Evolutionary conservation across 208 protist genomes (phyloP).

Genomic region (Trypanosoma cruzi): DNA sequence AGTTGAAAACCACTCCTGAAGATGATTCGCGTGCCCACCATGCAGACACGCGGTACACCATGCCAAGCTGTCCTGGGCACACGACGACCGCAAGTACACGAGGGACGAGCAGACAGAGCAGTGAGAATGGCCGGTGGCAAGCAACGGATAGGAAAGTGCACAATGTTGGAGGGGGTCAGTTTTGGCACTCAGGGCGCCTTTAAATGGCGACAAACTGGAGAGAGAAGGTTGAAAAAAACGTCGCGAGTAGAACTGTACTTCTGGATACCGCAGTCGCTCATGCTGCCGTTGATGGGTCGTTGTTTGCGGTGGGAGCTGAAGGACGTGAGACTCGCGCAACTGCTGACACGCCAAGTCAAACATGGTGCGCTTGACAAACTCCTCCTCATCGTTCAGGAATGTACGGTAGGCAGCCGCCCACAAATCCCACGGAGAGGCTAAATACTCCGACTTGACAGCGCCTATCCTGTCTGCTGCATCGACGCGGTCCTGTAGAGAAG

Average conservation of each 20-base stretch:
- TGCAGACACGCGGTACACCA: constrained; percentile 86
- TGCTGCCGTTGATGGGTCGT: not conserved
- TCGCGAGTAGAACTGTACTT: not conserved
- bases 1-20: constrained; percentile 76
- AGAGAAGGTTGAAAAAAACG: not conserved
- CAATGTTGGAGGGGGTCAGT: not conserved
- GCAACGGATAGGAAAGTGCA: not conserved
- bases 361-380: constrained; percentile 72
- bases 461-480: not conserved
- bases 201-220: not conserved
- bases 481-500: not conserved
- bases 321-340: constrained; percentile 15
- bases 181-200: not conserved
- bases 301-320: not conserved
- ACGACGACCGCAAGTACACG: constrained; percentile 21
- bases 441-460: not conserved
- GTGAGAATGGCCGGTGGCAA: constrained; percentile 7
- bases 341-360: constrained; percentile 80
- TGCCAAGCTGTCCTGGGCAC: constrained; percentile 40
- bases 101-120: constrained; percentile 57
- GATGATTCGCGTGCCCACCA: constrained; percentile 81
- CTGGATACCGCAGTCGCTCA: not conserved
- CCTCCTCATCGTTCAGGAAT: constrained; percentile 76
- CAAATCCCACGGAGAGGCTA: constrained; percentile 49
- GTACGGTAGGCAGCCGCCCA: constrained; percentile 76